Base-by-base conservation (phyloP, 495 filamentous ascomycete species). In the Clohesyomyces aquaticus region DNA sequence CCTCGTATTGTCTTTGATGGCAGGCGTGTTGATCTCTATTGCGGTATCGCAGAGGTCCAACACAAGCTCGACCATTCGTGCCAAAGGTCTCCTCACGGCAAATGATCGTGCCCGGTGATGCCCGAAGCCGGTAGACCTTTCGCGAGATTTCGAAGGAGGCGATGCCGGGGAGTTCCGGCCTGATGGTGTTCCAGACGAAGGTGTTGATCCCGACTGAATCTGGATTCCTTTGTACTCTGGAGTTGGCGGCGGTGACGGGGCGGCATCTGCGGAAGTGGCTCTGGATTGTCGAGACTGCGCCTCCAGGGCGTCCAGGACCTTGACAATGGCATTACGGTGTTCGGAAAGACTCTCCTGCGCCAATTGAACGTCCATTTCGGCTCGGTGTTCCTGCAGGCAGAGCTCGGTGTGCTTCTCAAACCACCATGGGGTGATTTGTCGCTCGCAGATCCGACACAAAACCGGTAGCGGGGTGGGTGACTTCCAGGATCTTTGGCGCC, bases 361-460 rank as follows among this genome's bases (percentile, higher is more conserved):
- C 75, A 97, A 84, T 70, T 97, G 93, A 11, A 98, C 93, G 59
- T 97, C 93, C 88, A 96, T 93, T 74, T 98, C 94, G 0, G 95
- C 93, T 47, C 88, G 86, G 74, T 98, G 94, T 73, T 98, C 94
- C 73, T 97, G 91, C 55, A 96, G 79, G 72, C 94, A 98, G 10
- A 97, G 82, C 65, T 98, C 94, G 0, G 94, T 96, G 72, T 98
- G 94, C 75, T 97, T 98, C 75, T 97, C 93, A 69, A 98, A 98
- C 95, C 94, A 98, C 94, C 94, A 98, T 16, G 94, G 91, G n/a
- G 90, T 90, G 43, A 98, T 96, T 63, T 96, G 91, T 47, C 95
- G 90, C 72, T 98, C 94, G 71, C 94, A 98, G 62, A 98, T 98
- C 38, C 94, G 91, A 75, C 94, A 98, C 25, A 98, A 83, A 9